Percentiles rank a stretch among this genome's conserved stretches.
These are phyloP conservation scores for Silene latifolia DNA, from an alignment of 148 eudicot species.

Conservation along the genomic window DNA sequence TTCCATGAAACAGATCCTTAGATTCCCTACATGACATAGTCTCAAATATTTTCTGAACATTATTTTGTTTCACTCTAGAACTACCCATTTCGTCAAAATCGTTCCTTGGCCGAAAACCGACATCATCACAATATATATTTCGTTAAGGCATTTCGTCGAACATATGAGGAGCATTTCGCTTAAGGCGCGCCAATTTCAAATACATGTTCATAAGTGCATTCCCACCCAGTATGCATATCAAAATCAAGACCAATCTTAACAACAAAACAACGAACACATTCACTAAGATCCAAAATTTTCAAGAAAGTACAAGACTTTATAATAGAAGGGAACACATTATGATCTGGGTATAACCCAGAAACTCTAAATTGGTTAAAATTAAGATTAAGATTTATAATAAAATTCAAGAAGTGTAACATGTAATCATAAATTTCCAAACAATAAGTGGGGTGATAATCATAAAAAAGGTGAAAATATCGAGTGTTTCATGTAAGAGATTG, in stretches of 20 bases:
- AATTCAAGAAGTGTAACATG: conserved; percentile 44
- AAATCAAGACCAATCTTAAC: conserved; percentile 50
- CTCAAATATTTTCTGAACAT: conserved; percentile 60
- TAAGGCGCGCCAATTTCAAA: conserved; percentile 21
- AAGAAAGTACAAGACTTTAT: conserved; percentile 72
- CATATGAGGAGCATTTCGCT: conserved; percentile 23
- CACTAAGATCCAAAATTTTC: too few species aligned
- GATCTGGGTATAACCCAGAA: conserved; percentile 61
- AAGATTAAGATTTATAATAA: conserved; percentile 39
- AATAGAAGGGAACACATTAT: conserved; percentile 67
- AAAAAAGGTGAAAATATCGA: conserved; percentile 37
- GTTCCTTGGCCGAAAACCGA: conserved; percentile 4
- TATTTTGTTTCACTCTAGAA: conserved; percentile 18
- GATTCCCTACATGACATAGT: too few species aligned
- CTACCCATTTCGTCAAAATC: conserved; percentile 10
- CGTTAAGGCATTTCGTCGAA: conserved; percentile 46
- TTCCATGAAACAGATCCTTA: conserved; percentile 89
- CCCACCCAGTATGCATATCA: conserved; percentile 61
- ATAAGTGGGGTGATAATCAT: conserved; percentile 31
- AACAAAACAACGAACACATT: conserved; percentile 46
- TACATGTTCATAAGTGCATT: conserved; percentile 89
- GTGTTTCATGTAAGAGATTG: conserved; percentile 41
- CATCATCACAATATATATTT: not conserved
- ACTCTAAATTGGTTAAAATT: conserved; percentile 47
- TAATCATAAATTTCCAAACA: conserved; percentile 65